These are phyloP conservation scores for Paramyrothecium roridum DNA, from an alignment of 2,329 filamentous ascomycete species.

Conservation along the genomic window DNA sequence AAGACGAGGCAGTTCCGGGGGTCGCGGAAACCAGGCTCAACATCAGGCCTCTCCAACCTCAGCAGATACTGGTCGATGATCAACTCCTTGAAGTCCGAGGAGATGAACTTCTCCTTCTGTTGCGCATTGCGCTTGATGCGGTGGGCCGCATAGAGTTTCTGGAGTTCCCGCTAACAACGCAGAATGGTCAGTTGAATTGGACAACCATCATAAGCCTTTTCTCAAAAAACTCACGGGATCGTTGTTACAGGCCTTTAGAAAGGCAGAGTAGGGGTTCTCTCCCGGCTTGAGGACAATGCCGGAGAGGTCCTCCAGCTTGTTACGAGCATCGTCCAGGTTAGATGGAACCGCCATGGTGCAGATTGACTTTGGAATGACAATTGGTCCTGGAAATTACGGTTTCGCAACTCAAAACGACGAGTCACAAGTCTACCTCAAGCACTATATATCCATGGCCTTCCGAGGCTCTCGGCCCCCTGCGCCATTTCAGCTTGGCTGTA, in stretches of 20 bases:
- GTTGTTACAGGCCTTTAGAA: conserved; percentile 66
- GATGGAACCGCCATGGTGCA: conserved; percentile 12
- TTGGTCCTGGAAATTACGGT: background rate
- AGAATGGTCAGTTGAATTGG: background rate
- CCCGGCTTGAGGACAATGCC: conserved; percentile 46
- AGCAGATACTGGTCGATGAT: conserved; percentile 73
- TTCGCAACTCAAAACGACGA: no score
- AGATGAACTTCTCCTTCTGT: conserved; percentile 71
- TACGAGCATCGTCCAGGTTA: conserved; percentile 33
- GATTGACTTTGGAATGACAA: background rate
- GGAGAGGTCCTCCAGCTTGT: conserved; percentile 54
- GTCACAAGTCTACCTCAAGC: no score
- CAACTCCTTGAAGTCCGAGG: conserved; percentile 64
- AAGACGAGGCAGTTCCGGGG: conserved; percentile 79
- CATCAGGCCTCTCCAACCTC: conserved; percentile 60
- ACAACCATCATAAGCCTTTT: background rate
- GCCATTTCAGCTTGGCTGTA: no score
- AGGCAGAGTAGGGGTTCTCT: conserved; percentile 72
- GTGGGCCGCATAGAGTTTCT: conserved; percentile 70
- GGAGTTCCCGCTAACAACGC: conserved; percentile 56
- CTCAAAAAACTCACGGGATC: conserved; percentile 52
- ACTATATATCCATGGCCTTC: no score
- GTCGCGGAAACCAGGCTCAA: conserved; percentile 70
- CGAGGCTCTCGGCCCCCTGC: no score
- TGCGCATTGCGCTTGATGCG: conserved; percentile 71